Conservation (phyloP, 2,329 filamentous ascomycete species). For the Penicillium sp. region DNA sequence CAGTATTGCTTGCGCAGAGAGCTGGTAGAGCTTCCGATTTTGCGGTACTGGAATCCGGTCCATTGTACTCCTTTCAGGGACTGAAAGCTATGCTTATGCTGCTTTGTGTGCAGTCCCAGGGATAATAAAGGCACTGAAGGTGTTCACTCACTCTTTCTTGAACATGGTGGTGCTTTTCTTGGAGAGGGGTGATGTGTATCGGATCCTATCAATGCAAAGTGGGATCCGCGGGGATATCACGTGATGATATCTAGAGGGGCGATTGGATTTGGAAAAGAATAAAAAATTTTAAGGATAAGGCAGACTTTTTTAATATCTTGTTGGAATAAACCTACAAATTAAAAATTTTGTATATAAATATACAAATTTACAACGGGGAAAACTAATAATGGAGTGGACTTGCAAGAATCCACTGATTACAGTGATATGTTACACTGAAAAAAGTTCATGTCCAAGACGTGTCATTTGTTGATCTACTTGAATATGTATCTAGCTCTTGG, state of each 20-base stretch:
- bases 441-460: constrained; percentile 3
- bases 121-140: neutral
- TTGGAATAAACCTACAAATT: no score
- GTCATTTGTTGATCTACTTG: constrained; percentile 14
- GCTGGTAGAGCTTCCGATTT: constrained; percentile 1
- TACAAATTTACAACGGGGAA: no score
- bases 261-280: neutral
- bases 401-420: neutral
- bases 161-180: constrained; percentile 64
- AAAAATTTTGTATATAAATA: no score
- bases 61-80: neutral
- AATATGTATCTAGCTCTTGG: constrained; percentile 42
- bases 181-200: constrained; percentile 4
- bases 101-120: neutral
- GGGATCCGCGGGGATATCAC: constrained; percentile 32
- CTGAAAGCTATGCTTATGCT: neutral
- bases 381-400: neutral
- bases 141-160: constrained; percentile 75
- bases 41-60: neutral
- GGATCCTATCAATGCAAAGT: constrained; percentile 13
- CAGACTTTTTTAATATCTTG: no score
- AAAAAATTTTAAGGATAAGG: no score
- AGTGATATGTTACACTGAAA: neutral
- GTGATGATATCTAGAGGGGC: constrained; percentile 3
- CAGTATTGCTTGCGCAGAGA: neutral